Conservation (phyloP, 495 filamentous ascomycete genomes). For the Ascobolus immersus region DNA sequence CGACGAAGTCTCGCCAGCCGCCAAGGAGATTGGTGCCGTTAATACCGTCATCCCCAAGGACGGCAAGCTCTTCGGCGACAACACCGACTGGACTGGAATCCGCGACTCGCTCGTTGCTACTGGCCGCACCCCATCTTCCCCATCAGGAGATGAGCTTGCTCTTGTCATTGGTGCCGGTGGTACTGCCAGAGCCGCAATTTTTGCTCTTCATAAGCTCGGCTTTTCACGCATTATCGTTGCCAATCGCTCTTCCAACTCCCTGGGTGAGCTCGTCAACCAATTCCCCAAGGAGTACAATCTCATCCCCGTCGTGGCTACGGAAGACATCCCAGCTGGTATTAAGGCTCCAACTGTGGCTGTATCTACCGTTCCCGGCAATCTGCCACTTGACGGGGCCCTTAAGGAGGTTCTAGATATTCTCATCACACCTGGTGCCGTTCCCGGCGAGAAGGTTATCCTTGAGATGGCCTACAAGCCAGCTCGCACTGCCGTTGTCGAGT, state of each 20-base stretch:
- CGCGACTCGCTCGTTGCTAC: constrained; percentile 41
- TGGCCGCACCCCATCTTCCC: constrained; percentile 18
- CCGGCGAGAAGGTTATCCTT: constrained; percentile 35
- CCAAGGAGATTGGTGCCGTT: constrained; percentile 65
- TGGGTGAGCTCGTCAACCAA: constrained; percentile 35
- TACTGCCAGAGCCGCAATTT: constrained; percentile 77
- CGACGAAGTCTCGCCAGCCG: constrained; percentile 55
- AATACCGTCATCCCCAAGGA: constrained; percentile 61
- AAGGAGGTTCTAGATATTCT: constrained; percentile 37
- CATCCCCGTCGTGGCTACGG: constrained; percentile 29
- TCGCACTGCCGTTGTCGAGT: constrained; percentile 58
- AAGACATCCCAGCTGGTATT: constrained; percentile 21
- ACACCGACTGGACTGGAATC: constrained; percentile 96
- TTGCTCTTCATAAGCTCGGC: constrained; percentile 57
- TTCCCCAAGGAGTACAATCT: constrained; percentile 61
- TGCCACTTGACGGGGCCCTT: constrained; percentile 50
- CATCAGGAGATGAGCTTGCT: constrained; percentile 25
- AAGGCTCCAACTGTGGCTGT: constrained; percentile 50
- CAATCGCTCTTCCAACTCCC: constrained; percentile 45
- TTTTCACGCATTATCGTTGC: constrained; percentile 70
- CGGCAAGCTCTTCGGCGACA: constrained; percentile 46
- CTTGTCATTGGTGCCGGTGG: constrained; percentile 78
- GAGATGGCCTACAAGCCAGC: constrained; percentile 95
- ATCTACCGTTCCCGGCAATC: constrained; percentile 74
- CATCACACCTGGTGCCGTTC: constrained; percentile 26